A percentile compares a stretch with the other conserved stretches of the same genome.
These are phyloP conservation scores for Ustilago trichophora DNA, from an alignment of 1,284 basidiomycete genomes.

Conservation along the genomic window DNA sequence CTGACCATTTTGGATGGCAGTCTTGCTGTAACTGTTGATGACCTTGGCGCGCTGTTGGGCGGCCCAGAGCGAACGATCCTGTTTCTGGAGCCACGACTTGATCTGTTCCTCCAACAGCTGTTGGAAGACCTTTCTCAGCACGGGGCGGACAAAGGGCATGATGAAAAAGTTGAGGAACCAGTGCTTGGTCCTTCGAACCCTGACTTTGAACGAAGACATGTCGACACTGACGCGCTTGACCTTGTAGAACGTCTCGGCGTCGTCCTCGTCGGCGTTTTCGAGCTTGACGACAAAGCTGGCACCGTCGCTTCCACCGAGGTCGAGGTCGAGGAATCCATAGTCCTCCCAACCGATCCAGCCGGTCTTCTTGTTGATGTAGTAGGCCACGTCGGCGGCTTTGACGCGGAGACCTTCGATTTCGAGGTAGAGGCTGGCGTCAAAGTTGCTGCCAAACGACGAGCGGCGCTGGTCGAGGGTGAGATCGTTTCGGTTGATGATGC, in stretches of 20 bases:
- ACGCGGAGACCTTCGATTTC: conserved; percentile 69
- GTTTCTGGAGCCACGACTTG: conserved; percentile 48
- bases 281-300: conserved; percentile 69
- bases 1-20: conserved; percentile 44
- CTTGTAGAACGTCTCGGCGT: conserved; percentile 69
- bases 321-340: conserved; percentile 68
- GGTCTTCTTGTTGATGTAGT: conserved; percentile 69
- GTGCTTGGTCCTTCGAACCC: conserved; percentile 54
- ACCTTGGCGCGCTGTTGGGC: conserved; percentile 68
- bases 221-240: conserved; percentile 69
- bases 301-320: conserved; percentile 67
- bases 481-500: conserved; percentile 68
- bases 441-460: conserved; percentile 68
- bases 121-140: conserved; percentile 53
- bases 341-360: conserved; percentile 67
- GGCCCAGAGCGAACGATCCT: conserved; percentile 64
- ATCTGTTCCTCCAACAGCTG: conserved; percentile 67
- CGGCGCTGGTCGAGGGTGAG: conserved; percentile 68
- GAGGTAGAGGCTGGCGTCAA: conserved; percentile 67
- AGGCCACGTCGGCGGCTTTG: conserved; percentile 68
- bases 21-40: conserved; percentile 65
- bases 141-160: conserved; percentile 57
- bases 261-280: conserved; percentile 68
- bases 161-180: conserved; percentile 62
- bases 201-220: conserved; percentile 64